Evolutionary conservation across 2,329 filamentous ascomycete species (phyloP).

Genomic region (Trichoderma polysporum): DNA sequence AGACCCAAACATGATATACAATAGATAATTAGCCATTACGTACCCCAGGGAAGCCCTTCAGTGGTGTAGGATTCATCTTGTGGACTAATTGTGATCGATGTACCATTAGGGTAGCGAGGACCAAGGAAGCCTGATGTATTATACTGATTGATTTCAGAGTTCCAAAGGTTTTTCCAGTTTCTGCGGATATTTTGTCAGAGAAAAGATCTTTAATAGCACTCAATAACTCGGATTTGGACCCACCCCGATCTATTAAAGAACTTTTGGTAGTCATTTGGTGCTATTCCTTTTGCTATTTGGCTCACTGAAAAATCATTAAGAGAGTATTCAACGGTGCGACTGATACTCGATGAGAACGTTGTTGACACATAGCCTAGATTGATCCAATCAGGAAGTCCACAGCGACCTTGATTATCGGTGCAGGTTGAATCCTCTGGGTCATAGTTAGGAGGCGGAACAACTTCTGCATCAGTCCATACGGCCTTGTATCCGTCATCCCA

Average conservation of each 20-base stretch:
- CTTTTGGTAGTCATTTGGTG: conserved; percentile 46
- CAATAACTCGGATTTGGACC: not conserved
- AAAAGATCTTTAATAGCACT: not conserved
- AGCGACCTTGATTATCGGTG: conserved; percentile 52
- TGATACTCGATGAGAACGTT: conserved; percentile 51
- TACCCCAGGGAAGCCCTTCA: conserved; percentile 18
- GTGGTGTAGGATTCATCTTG: conserved; percentile 11
- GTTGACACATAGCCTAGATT: conserved; percentile 56
- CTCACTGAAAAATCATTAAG: conserved; percentile 58
- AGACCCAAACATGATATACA: conserved; percentile 42
- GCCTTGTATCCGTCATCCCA: conserved; percentile 55
- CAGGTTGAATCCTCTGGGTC: conserved; percentile 51
- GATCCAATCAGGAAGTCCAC: conserved; percentile 60
- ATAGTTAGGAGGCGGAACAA: conserved; percentile 50
- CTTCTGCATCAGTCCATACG: conserved; percentile 57
- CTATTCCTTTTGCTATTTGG: conserved; percentile 40
- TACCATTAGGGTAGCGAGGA: conserved; percentile 11
- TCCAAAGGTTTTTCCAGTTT: conserved; percentile 63
- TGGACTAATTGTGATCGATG: conserved; percentile 1
- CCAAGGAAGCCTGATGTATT: conserved; percentile 31
- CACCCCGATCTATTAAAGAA: conserved; percentile 41
- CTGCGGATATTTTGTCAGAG: not conserved
- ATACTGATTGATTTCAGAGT: conserved; percentile 42
- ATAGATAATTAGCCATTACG: conserved; percentile 31
- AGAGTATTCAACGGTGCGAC: conserved; percentile 56